Conservation (phyloP, 176 grass and related monocot species). For the Aegilops bicornis region DNA sequence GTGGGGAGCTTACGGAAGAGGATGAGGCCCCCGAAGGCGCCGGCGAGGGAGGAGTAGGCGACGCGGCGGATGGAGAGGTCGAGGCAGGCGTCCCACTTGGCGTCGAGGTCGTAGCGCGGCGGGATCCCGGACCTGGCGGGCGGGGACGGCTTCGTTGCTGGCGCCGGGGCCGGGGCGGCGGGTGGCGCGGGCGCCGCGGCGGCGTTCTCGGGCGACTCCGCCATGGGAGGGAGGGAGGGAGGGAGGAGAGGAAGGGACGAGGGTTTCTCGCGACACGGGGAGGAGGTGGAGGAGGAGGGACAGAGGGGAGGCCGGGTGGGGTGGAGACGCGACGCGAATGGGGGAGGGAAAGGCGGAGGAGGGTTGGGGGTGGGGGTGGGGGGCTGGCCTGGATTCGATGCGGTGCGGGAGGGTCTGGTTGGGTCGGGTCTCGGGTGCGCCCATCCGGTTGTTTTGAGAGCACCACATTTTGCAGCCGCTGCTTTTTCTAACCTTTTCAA, state of each 20-base stretch:
- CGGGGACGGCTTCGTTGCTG: neutral
- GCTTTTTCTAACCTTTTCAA: too few species aligned
- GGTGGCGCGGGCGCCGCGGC: slow-evolving; percentile 11
- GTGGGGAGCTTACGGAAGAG: slow-evolving; percentile 57
- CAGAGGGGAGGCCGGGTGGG: neutral
- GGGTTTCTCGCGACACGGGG: slow-evolving; percentile 43
- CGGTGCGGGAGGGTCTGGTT: too few species aligned
- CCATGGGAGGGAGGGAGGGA: slow-evolving; percentile 37
- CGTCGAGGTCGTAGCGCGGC: slow-evolving; percentile 75
- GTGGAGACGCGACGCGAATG: slow-evolving; percentile 14
- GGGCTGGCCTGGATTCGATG: neutral
- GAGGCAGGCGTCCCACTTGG: slow-evolving; percentile 90
- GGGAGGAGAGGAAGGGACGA: neutral
- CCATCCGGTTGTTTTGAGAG: neutral
- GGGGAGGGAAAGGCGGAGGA: neutral
- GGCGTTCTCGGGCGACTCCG: slow-evolving; percentile 55
- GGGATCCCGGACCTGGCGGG: slow-evolving; percentile 31
- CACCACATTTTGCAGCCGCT: too few species aligned
- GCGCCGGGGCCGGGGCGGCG: neutral
- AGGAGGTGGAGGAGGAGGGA: neutral
- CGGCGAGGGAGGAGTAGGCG: slow-evolving; percentile 76
- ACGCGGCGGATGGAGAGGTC: slow-evolving; percentile 91
- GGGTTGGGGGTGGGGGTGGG: neutral
- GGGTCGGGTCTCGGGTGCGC: too few species aligned
- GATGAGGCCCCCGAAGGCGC: slow-evolving; percentile 78